Base-by-base conservation (phyloP, 1,284 basidiomycete genomes). In the Ganoderma leucocontextum region DNA sequence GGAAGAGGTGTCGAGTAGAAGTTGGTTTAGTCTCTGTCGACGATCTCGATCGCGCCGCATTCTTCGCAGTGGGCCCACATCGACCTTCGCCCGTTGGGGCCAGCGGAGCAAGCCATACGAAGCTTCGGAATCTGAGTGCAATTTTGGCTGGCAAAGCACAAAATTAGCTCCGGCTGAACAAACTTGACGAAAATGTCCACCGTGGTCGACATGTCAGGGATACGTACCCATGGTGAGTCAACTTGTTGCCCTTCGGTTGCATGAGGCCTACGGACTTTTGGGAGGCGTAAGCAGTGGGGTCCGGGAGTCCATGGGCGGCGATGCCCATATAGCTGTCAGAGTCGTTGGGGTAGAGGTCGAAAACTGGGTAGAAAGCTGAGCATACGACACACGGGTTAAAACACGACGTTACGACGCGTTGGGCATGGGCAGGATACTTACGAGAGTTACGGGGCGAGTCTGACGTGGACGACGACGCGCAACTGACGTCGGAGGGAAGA, bases 51-150 rank as follows among this genome's bases (percentile, higher is more conserved):
- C 67, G 93, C 90, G 79, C 93, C 93, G 78, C 93, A 95, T 83
- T 93, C 86, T 84, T 94, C 91, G 80, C 93, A 95, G 78, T 91
- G 90, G 73, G 89, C 91, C 92, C 92, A 95, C 90, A 95, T 94
- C 36, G 92, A 90, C 73, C 81, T 75, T 63, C 76, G 76, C 29
- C 80, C 81, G 67, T 79, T 77, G 52, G 75, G 75, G 63, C 80
- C 79, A 19, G 80, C 69, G 17, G 80, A 78, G 67, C 81, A 82
- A 0, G 81, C 80, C 68, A 82, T 75, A 47, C 81, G 81, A 60
- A 82, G 76, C 64, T 81, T 94, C 17, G 93, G 93, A 70, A 95
- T 92, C 79, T 93, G 91, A 41, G 87, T 89, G 75, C 93, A 95
- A 65, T 84, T 85, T 66, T 87, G 83, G 62, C 90, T 92, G 38